phyloP scores from a whole-genome alignment of 1,284 basidiomycete genomes.

The Apiotrichum siamense region DNA sequence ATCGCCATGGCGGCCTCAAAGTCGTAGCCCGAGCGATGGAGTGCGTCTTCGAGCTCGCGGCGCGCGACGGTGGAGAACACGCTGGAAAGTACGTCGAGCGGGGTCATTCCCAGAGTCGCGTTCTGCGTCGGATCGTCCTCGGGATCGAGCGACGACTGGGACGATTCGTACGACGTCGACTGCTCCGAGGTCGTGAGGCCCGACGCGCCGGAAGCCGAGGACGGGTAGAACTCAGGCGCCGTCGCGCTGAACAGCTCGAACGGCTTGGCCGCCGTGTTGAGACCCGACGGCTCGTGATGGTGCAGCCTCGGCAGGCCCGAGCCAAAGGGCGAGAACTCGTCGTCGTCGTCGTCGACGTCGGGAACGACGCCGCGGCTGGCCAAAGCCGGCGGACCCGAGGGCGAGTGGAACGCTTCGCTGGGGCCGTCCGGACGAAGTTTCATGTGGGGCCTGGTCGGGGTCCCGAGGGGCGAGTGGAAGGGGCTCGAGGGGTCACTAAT shows the following conservation, averaged over 20 bases:
- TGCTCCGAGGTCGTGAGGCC: neutral
- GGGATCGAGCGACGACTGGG: conserved; percentile 48
- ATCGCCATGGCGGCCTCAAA: conserved; percentile 91
- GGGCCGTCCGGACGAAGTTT: conserved; percentile 22
- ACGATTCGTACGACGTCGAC: conserved; percentile 39
- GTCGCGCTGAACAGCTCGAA: conserved; percentile 34
- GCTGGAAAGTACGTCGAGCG: conserved; percentile 88
- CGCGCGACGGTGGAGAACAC: conserved; percentile 85
- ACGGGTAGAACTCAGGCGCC: neutral
- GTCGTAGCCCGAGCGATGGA: conserved; percentile 81
- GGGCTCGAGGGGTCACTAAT: conserved; percentile 62
- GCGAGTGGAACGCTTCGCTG: conserved; percentile 36
- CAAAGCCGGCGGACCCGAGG: conserved; percentile 16
- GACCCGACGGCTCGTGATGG: conserved; percentile 21
- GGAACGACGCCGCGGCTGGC: conserved; percentile 33
- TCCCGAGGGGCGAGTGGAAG: conserved; percentile 49
- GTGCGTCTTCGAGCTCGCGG: conserved; percentile 86
- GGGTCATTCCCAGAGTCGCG: conserved; percentile 75
- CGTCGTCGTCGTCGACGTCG: conserved; percentile 49
- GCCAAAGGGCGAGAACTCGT: conserved; percentile 56
- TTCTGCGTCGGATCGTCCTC: conserved; percentile 22
- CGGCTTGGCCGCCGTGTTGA: conserved; percentile 34
- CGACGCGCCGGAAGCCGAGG: neutral
- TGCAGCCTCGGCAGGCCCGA: conserved; percentile 29
- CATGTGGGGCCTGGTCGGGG: conserved; percentile 28